Conservation (phyloP, 1,284 basidiomycete genomes). For the Malassezia vespertilionis region DNA sequence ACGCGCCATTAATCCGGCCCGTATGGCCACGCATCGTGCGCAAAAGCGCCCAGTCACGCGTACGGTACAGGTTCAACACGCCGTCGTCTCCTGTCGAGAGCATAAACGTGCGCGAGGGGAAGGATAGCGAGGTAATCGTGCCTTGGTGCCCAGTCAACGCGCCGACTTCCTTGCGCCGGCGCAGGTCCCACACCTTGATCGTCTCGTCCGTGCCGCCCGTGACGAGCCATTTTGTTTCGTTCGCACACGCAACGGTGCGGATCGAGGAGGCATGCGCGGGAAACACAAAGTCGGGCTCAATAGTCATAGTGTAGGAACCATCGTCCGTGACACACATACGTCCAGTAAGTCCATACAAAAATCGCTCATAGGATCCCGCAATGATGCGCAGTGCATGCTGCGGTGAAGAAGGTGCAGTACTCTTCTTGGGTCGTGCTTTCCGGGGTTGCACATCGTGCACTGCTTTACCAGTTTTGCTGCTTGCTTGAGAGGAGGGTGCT, state of each 20-base stretch:
- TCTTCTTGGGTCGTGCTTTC: too few species aligned
- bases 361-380: slow-evolving; percentile 85
- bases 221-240: slow-evolving; percentile 72
- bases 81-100: slow-evolving; percentile 71
- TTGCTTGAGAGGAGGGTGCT: too few species aligned
- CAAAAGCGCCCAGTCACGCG: slow-evolving; percentile 83
- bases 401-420: too few species aligned
- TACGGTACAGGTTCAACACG: slow-evolving; percentile 73
- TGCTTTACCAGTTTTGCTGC: too few species aligned
- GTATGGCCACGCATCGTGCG: slow-evolving; percentile 83
- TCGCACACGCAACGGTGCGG: slow-evolving; percentile 59
- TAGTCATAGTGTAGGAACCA: slow-evolving; percentile 26
- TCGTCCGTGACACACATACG: slow-evolving; percentile 49
- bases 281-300: slow-evolving; percentile 83
- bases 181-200: slow-evolving; percentile 92
- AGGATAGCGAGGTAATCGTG: slow-evolving; percentile 77
- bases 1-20: slow-evolving; percentile 75
- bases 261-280: slow-evolving; percentile 89
- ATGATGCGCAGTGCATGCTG: slow-evolving; percentile 52
- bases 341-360: slow-evolving; percentile 80
- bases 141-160: slow-evolving; percentile 85
- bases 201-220: slow-evolving; percentile 90
- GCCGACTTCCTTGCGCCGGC: slow-evolving; percentile 79
- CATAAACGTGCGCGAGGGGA: slow-evolving; percentile 77
- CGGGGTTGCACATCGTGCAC: too few species aligned